A percentile compares a stretch with the other conserved stretches of the same genome.
phyloP scores from a whole-genome alignment of 768 basidiomycete species.

The Glaciozyma martinii region DNA sequence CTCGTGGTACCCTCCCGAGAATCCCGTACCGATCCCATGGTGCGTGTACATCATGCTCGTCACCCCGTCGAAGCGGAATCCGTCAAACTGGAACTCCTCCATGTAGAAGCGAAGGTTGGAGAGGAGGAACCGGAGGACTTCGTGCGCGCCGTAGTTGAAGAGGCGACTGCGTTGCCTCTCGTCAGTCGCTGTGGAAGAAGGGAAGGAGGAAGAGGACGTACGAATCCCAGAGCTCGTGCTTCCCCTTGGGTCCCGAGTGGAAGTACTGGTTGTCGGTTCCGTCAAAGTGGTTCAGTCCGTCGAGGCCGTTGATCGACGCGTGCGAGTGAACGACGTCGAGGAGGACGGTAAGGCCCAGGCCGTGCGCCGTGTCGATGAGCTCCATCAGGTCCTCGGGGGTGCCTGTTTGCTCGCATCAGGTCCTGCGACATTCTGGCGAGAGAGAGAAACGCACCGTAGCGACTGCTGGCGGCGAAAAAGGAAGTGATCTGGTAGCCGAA shows the following conservation, averaged over 20 bases:
- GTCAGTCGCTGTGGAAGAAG: neutral
- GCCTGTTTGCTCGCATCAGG: constrained; percentile 39
- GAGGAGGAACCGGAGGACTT: constrained; percentile 86
- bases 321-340: constrained; percentile 97
- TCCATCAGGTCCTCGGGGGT: constrained; percentile 92
- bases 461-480: constrained; percentile 92
- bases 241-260: constrained; percentile 81
- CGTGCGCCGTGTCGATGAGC: constrained; percentile 88
- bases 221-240: constrained; percentile 94
- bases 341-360: constrained; percentile 81
- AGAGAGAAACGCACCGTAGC: constrained; percentile 51
- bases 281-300: constrained; percentile 91
- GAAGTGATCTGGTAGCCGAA: constrained; percentile 97
- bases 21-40: constrained; percentile 94
- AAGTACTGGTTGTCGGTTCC: constrained; percentile 97
- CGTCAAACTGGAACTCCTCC: constrained; percentile 91
- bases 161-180: constrained; percentile 49
- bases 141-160: constrained; percentile 92
- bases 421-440: neutral
- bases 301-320: constrained; percentile 92
- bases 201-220: constrained; percentile 18
- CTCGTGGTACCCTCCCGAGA: constrained; percentile 96
- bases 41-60: constrained; percentile 99
- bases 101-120: constrained; percentile 93
- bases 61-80: constrained; percentile 97